Conservation (phyloP, 2,329 filamentous ascomycete genomes). For the Fusarium sp. region DNA sequence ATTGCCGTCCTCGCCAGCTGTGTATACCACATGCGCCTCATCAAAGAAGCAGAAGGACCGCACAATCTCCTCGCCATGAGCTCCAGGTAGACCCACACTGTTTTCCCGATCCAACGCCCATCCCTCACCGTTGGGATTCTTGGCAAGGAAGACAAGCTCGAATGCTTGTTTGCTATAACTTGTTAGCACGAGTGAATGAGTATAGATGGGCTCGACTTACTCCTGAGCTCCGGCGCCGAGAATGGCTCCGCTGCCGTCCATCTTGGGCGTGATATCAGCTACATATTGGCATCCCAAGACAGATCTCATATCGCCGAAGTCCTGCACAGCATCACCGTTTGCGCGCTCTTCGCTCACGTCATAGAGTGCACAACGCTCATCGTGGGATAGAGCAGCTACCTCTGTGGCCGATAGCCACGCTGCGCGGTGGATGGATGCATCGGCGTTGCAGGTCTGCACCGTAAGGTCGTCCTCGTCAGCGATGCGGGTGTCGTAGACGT, state of each 20-base stretch:
- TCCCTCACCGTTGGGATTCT: slow-evolving; percentile 54
- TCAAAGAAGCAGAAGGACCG: slow-evolving; percentile 76
- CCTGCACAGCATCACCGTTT: slow-evolving; percentile 67
- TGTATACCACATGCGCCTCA: slow-evolving; percentile 70
- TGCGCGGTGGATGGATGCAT: slow-evolving; percentile 80
- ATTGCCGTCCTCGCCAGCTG: slow-evolving; percentile 71
- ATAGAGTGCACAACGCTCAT: slow-evolving; percentile 83
- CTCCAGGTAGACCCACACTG: slow-evolving; percentile 72
- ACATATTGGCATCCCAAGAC: slow-evolving; percentile 81
- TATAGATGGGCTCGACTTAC: slow-evolving; percentile 62
- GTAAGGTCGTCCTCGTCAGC: slow-evolving; percentile 83
- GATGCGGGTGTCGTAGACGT: slow-evolving; percentile 80
- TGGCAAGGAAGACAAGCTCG: slow-evolving; percentile 72
- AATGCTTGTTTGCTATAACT: slow-evolving; percentile 67
- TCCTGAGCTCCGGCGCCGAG: slow-evolving; percentile 78
- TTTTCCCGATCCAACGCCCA: slow-evolving; percentile 71
- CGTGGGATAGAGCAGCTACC: slow-evolving; percentile 81
- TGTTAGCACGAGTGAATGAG: slow-evolving; percentile 41
- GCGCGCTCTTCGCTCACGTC: slow-evolving; percentile 75
- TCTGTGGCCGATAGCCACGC: slow-evolving; percentile 76
- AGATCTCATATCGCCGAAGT: slow-evolving; percentile 79
- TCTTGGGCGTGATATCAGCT: slow-evolving; percentile 74
- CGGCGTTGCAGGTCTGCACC: slow-evolving; percentile 83
- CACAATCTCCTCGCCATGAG: slow-evolving; percentile 75
- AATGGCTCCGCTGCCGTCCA: slow-evolving; percentile 70